A percentile compares a stretch with the other conserved stretches of the same genome.
phyloP scores from a whole-genome alignment of 345 rosid genomes.

The Murraya paniculata region DNA sequence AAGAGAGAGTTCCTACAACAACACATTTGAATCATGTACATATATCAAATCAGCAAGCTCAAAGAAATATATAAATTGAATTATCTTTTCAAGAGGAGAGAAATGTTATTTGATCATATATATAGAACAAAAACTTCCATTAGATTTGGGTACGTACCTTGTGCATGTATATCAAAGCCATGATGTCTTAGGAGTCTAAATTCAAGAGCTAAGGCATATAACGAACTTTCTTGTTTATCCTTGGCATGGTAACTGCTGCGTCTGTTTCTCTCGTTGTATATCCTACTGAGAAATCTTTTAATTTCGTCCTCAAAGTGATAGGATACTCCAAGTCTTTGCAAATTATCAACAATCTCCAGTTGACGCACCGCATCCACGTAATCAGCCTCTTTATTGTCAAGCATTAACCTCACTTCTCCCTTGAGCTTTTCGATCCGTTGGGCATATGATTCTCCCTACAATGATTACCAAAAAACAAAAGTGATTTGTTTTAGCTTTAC shows the following conservation, averaged over 20 bases:
- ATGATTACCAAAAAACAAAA: neutral
- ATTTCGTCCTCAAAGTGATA: slow-evolving; percentile 31
- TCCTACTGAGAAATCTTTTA: slow-evolving; percentile 5
- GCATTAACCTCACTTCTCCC: slow-evolving; percentile 7
- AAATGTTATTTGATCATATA: too few relatives aligned
- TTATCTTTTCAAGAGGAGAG: too few relatives aligned
- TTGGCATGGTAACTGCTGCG: neutral
- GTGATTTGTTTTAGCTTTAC: neutral
- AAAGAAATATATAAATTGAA: too few relatives aligned
- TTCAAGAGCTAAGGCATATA: slow-evolving; percentile 26
- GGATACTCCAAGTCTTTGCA: slow-evolving; percentile 37
- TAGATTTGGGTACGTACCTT: slow-evolving; percentile 10
- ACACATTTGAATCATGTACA: neutral
- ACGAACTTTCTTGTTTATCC: slow-evolving; percentile 13
- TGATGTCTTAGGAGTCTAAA: slow-evolving; percentile 35
- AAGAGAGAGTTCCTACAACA: slow-evolving; percentile 11
- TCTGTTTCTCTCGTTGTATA: neutral
- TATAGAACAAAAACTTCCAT: neutral
- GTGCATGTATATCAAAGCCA: slow-evolving; percentile 21
- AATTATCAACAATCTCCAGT: slow-evolving; percentile 32
- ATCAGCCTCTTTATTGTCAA: neutral
- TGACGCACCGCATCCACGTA: slow-evolving; percentile 9
- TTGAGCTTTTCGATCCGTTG: neutral
- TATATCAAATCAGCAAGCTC: too few relatives aligned
- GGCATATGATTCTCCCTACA: slow-evolving; percentile 10